Evolutionary conservation across 2,329 filamentous ascomycete species (phyloP).

Genomic region (Helminthosporium solani): DNA sequence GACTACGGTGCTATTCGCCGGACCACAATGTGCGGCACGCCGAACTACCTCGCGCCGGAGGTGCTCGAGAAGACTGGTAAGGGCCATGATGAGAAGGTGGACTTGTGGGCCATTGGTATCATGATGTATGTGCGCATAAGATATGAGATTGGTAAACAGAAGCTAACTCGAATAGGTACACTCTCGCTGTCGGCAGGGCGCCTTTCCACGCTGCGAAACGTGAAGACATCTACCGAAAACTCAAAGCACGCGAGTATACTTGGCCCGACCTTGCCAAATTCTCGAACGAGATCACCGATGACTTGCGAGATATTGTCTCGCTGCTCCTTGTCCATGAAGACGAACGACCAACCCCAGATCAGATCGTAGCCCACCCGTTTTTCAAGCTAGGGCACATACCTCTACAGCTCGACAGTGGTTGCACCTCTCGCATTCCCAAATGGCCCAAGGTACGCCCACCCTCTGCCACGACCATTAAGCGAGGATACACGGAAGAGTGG

Average conservation of each 20-base stretch:
- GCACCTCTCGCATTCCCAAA: constrained; percentile 48
- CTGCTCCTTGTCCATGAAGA: constrained; percentile 75
- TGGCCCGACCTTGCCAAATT: constrained; percentile 70
- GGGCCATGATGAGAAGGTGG: constrained; percentile 95
- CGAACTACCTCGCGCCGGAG: constrained; percentile 97
- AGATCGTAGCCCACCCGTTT: constrained; percentile 76
- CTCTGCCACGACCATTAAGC: constrained; percentile 45
- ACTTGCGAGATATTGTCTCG: constrained; percentile 76
- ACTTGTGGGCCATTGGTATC: constrained; percentile 97
- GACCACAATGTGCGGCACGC: constrained; percentile 93
- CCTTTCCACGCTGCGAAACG: constrained; percentile 92
- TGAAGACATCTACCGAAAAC: constrained; percentile 76
- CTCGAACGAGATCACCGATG: constrained; percentile 69
- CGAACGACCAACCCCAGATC: constrained; percentile 71
- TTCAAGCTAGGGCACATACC: constrained; percentile 78
- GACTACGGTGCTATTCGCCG: constrained; percentile 79
- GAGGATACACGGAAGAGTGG: constrained; percentile 55
- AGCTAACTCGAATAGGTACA: constrained; percentile 63
- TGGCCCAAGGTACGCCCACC: constrained; percentile 50
- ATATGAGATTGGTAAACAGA: constrained; percentile 4
- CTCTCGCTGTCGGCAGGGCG: constrained; percentile 93
- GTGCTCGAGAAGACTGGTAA: constrained; percentile 92
- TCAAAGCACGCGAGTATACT: constrained; percentile 71
- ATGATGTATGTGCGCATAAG: constrained; percentile 67
- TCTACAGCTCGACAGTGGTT: constrained; percentile 47